Evolutionary conservation across 805 yeast genomes (phyloP), one percentile per base, ranked within the genome.

Genomic region (Ascoidea asiatica): DNA sequence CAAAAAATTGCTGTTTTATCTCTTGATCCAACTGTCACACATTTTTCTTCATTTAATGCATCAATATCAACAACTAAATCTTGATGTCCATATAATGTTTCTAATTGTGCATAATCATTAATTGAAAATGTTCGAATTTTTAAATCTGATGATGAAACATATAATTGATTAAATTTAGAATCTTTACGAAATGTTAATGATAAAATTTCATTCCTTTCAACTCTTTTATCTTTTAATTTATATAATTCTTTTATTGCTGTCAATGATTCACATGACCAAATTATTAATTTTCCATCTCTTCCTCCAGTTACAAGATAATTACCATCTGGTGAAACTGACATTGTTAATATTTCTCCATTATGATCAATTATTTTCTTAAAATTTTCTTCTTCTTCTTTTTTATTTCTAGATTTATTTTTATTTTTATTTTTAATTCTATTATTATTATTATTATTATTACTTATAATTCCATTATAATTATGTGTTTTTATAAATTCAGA

Each of bases 1-100:
- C 98, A 92, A 54, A 85, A 68, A 81, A 94, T 82, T 7, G 90
- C 96, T 4, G 96, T 85, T 55, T 94, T 79, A 63, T 92, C 98
- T 54, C 97, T 77, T 3, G 95, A 72, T 17, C 98, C 98, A 29
- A 90, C 97, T 21, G 95, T 86, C 17, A 92, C 89, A 67, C 98
- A 92, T 47, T 96, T 77, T 57, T 92, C 97, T 60, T 79, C 79
- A 7, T 76, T 75, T 48, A 92, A 66, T 0, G 97, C 87, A 19
- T 87, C 66, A 44, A 92, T 80, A 56, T 81, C 97, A 39, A 75
- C 72, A 40, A 90, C 89, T 44, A 75, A 67, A 58, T 92, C 98
- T 65, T 92, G 97, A 63, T 92, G 98, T 2, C 98, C 98, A 59
- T 86, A 92, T 40, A 92, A 66, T 4, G 85, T 81, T 65, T 92